phyloP scores from a whole-genome alignment of 1,284 basidiomycete genomes.

The Rhodotorula glutinis region DNA sequence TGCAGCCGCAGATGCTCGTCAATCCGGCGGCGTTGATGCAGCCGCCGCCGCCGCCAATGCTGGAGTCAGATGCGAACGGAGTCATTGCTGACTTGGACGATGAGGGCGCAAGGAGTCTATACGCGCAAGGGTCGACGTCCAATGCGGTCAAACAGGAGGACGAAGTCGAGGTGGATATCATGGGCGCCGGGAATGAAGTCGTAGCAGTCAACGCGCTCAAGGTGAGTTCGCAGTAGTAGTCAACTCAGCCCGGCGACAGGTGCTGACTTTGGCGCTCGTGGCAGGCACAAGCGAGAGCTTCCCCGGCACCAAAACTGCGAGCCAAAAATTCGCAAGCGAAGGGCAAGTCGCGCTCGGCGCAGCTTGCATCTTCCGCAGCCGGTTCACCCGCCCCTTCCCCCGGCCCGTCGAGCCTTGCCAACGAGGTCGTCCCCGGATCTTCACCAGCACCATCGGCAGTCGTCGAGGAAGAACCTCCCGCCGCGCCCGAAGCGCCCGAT shows the following conservation, averaged over 20 bases:
- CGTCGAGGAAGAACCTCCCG: neutral
- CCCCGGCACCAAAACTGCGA: constrained; percentile 2
- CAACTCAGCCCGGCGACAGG: neutral
- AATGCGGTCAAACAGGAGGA: constrained; percentile 2
- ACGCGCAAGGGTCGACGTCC: neutral
- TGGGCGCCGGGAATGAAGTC: constrained; percentile 1
- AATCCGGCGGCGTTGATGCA: neutral
- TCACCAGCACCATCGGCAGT: neutral
- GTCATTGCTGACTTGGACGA: constrained; percentile 23
- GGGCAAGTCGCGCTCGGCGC: constrained; percentile 1
- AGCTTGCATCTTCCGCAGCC: constrained; percentile 4
- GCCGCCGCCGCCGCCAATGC: neutral
- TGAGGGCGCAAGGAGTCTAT: neutral
- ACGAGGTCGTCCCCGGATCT: constrained; percentile 8
- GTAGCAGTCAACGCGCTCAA: neutral
- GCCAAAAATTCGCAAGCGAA: neutral
- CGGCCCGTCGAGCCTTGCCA: constrained; percentile 15
- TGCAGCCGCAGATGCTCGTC: neutral
- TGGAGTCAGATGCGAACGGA: no score
- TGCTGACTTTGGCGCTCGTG: neutral
- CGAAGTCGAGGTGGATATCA: constrained; percentile 9
- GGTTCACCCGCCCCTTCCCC: constrained; percentile 26
- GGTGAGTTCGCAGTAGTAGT: neutral
- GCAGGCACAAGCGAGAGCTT: constrained; percentile 11
- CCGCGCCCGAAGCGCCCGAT: neutral